A percentile compares a stretch with the other conserved stretches of the same genome.
Evolutionary conservation across 1,284 basidiomycete species (phyloP).

Genomic region (Phylloboletellus chloephorus): DNA sequence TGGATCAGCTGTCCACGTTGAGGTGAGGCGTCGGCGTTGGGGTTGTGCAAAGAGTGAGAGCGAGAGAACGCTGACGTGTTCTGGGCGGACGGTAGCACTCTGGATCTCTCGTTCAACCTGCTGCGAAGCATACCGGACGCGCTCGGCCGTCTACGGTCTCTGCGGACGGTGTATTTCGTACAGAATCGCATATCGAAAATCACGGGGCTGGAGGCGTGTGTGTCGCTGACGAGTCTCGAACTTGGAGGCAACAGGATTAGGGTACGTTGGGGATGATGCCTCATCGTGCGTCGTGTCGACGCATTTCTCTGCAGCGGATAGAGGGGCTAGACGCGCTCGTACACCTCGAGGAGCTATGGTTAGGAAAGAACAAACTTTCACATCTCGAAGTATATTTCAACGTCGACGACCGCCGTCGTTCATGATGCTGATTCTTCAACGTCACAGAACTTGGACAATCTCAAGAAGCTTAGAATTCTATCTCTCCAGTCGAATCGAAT

Average conservation of each 20-base stretch:
- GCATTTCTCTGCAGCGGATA: slow-evolving; percentile 55
- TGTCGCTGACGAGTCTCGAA: slow-evolving; percentile 77
- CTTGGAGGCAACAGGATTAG: slow-evolving; percentile 90
- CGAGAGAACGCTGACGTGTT: slow-evolving; percentile 5
- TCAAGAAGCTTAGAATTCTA: slow-evolving; percentile 74
- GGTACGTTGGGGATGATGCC: slow-evolving; percentile 37
- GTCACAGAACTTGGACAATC: slow-evolving; percentile 50
- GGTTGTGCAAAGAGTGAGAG: no score
- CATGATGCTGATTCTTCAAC: background rate
- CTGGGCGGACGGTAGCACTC: slow-evolving; percentile 43
- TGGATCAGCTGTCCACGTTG: slow-evolving; percentile 69
- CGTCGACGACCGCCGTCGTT: background rate
- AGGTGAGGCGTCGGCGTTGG: slow-evolving; percentile 37
- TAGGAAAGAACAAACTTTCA: slow-evolving; percentile 96
- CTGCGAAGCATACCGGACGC: slow-evolving; percentile 66
- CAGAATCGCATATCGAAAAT: slow-evolving; percentile 93
- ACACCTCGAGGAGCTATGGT: slow-evolving; percentile 89
- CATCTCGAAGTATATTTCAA: slow-evolving; percentile 60
- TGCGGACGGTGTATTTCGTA: slow-evolving; percentile 87
- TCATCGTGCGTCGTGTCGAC: slow-evolving; percentile 1
- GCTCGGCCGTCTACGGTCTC: slow-evolving; percentile 52
- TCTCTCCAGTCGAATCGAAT: slow-evolving; percentile 94
- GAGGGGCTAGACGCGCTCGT: slow-evolving; percentile 81
- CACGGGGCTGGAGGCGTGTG: slow-evolving; percentile 53
- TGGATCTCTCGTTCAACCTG: slow-evolving; percentile 96